These are phyloP conservation scores for Kwoniella sp. DNA, from an alignment of 768 basidiomycete species.

Conservation along the genomic window DNA sequence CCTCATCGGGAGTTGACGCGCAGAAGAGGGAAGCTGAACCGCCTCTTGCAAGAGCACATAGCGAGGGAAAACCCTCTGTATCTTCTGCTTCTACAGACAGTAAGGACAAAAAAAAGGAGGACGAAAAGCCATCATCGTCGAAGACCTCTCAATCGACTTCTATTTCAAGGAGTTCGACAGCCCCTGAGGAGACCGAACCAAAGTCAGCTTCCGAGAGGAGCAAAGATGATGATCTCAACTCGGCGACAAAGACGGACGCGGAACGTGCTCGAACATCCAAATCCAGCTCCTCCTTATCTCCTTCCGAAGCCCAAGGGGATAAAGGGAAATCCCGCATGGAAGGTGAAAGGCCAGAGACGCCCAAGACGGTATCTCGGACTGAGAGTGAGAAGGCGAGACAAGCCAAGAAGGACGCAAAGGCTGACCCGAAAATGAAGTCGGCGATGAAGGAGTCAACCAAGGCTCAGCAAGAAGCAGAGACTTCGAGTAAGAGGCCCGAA, in stretches of 20 bases:
- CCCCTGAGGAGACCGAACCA: too few species aligned
- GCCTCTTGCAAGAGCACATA: too few species aligned
- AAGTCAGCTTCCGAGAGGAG: too few species aligned
- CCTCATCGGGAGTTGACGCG: background rate
- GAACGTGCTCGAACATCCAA: background rate
- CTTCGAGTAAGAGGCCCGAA: too few species aligned
- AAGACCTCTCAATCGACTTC: too few species aligned
- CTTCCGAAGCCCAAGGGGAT: background rate
- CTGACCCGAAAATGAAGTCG: background rate
- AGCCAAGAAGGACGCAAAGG: background rate
- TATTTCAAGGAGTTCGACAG: too few species aligned
- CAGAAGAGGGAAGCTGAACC: background rate
- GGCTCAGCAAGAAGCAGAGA: too few species aligned
- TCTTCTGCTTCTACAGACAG: background rate
- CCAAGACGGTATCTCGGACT: background rate
- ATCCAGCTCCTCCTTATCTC: background rate
- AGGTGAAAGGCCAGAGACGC: conserved; percentile 19
- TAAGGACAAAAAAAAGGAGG: background rate
- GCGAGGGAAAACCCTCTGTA: too few species aligned
- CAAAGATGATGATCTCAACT: too few species aligned
- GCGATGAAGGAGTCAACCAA: background rate
- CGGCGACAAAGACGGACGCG: background rate
- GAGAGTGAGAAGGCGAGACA: background rate
- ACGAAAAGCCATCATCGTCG: background rate
- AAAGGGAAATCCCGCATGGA: conserved; percentile 32